These are phyloP conservation scores for Fusarium kyushuense DNA, from an alignment of 2,329 filamentous ascomycete species.

Conservation along the genomic window DNA sequence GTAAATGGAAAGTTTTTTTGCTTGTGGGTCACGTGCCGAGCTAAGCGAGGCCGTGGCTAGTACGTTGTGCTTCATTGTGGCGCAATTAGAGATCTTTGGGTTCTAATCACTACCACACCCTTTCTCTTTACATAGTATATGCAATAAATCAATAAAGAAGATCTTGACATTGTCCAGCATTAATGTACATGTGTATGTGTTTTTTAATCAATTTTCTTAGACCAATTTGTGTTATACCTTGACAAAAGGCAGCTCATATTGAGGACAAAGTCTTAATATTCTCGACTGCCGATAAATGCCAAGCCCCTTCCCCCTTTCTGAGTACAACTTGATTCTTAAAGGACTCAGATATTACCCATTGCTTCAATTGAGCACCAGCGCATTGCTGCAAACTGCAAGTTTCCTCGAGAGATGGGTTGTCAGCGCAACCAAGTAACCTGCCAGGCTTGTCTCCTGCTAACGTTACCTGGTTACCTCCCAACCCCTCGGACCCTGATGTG, in stretches of 20 bases:
- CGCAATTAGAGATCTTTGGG: not conserved
- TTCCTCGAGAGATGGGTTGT: not conserved
- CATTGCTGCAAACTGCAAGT: not conserved
- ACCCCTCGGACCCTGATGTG: not conserved
- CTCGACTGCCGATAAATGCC: not conserved
- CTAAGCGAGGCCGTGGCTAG: slow-evolving; percentile 30
- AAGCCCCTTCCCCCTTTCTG: too few species aligned
- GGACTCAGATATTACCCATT: not conserved
- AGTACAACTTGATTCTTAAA: not conserved
- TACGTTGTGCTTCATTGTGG: not conserved
- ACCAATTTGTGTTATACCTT: not conserved
- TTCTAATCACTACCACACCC: not conserved
- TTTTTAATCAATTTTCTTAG: too few species aligned
- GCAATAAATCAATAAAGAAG: not conserved
- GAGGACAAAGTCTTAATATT: not conserved
- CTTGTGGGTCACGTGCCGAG: slow-evolving; percentile 49
- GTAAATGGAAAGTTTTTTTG: slow-evolving; percentile 43
- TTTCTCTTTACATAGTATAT: not conserved
- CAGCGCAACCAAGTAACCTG: not conserved
- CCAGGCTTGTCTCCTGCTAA: not conserved
- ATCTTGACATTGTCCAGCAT: too few species aligned
- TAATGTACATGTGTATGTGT: too few species aligned
- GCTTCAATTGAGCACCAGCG: not conserved
- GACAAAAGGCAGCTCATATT: not conserved
- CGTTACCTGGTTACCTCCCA: not conserved